Evolutionary conservation across 257 asterid genomes (phyloP), one percentile per base, ranked within the genome.

Genomic region (Knoxia roxburghii): DNA sequence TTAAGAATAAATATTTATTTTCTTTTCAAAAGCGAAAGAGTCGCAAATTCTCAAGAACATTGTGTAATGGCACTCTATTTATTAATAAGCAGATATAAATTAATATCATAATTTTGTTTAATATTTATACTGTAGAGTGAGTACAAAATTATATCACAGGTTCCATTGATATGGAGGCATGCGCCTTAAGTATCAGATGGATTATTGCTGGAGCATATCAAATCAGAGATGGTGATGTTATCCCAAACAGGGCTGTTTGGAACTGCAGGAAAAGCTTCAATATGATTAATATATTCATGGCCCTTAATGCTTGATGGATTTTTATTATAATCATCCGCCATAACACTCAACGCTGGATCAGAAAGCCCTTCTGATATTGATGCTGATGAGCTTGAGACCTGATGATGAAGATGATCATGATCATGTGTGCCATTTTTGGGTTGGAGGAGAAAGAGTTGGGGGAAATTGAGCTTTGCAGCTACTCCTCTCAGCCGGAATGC

Each of bases 401-500:
- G 51, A 0, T 12, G 56, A 20, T 50, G 6, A 7, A 12, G 27
- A 21, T 45, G 33, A 4, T 40, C 6, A 29, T 24, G 2, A 1
- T 0, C 14, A 17, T 17, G 37, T 0, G 33, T 20, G n/a, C 59
- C 29, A 61, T 33, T 21, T 59, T 11, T 13, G 18, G 54, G 11
- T 32, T 24, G 50, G 7, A 43, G 37, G 13, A 73, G 29, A 57
- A 83, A 77, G 1, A 80, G 83, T 45, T 83, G 77, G 1, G 87
- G 87, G 68, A 81, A 84, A 39, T 81, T 79, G 6, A 81, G 79
- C 14, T 49, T 71, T 0, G 89, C 89, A 8, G 41, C 61, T 27
- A 65, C 68, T 20, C 89, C 89, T 63, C 89, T 71, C 41, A 79
- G 70, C 63, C 65, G 68, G 74, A 81, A 84, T 1, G 89, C 89